phyloP scores from a whole-genome alignment of 2,329 filamentous ascomycete genomes.

The Dendryphion nanum region DNA sequence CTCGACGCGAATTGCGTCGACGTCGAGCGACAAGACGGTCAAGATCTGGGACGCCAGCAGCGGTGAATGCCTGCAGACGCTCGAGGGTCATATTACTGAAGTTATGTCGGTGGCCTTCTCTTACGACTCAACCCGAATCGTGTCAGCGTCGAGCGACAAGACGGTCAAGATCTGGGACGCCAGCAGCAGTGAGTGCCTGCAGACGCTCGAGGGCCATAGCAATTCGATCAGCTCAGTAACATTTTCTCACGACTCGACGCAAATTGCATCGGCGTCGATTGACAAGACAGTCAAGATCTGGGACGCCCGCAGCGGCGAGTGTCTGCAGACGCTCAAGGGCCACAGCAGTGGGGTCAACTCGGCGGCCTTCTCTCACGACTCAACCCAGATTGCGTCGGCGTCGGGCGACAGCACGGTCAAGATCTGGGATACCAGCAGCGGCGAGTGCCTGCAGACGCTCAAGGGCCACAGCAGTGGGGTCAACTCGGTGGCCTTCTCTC shows the following conservation, averaged over 20 bases:
- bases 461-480: too few relatives aligned
- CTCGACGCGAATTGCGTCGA: constrained; percentile 14
- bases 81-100: constrained; percentile 13
- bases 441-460: too few relatives aligned
- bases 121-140: constrained; percentile 12
- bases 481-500: too few relatives aligned
- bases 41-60: constrained; percentile 16
- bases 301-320: constrained; percentile 13
- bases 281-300: constrained; percentile 16
- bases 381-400: too few relatives aligned
- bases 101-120: constrained; percentile 21
- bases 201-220: constrained; percentile 15
- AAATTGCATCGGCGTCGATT: constrained; percentile 15
- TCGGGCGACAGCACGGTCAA: too few relatives aligned
- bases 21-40: constrained; percentile 12
- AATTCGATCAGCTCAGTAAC: constrained; percentile 13
- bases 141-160: constrained; percentile 13
- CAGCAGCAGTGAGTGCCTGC: constrained; percentile 47
- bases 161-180: constrained; percentile 18
- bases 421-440: too few relatives aligned
- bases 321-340: too few relatives aligned
- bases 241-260: constrained; percentile 18
- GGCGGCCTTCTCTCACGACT: too few relatives aligned
- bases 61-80: constrained; percentile 8
- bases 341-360: too few relatives aligned